Evolutionary conservation across 2,329 filamentous ascomycete genomes (phyloP).

Genomic region (Sarocladiaceae sp.): DNA sequence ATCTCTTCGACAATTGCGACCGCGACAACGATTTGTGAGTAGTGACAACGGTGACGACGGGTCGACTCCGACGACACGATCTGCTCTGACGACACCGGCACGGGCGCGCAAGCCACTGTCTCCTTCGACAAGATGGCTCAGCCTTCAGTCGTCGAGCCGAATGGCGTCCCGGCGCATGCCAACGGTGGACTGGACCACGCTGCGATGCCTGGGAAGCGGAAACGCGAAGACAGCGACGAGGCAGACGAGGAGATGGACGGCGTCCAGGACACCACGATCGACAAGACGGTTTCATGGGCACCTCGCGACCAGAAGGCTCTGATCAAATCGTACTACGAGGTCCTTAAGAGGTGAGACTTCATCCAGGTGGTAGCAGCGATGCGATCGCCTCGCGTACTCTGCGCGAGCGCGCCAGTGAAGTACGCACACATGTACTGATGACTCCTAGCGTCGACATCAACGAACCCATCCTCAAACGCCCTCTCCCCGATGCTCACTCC

Average conservation of each 20-base stretch:
- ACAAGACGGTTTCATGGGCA: slow-evolving; percentile 16
- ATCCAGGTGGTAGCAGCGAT: not conserved
- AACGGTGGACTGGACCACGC: slow-evolving; percentile 35
- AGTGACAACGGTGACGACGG: not conserved
- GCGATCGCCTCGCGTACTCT: slow-evolving; percentile 6
- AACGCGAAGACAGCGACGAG: slow-evolving; percentile 47
- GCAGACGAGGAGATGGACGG: slow-evolving; percentile 22
- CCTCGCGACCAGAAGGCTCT: slow-evolving; percentile 27
- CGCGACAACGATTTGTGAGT: no score
- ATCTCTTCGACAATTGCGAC: slow-evolving; percentile 1
- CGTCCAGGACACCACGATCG: slow-evolving; percentile 19
- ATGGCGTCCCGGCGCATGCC: slow-evolving; percentile 31
- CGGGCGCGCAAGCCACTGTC: not conserved
- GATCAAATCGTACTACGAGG: slow-evolving; percentile 30
- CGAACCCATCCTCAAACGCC: slow-evolving; percentile 49
- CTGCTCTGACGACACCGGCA: not conserved
- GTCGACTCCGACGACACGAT: not conserved
- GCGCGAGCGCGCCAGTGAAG: not conserved
- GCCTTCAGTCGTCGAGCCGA: slow-evolving; percentile 30
- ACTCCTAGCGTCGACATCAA: slow-evolving; percentile 44
- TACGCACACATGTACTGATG: slow-evolving; percentile 21
- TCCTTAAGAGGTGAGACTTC: slow-evolving; percentile 31
- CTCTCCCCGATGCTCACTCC: slow-evolving; percentile 36
- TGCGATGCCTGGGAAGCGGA: slow-evolving; percentile 44
- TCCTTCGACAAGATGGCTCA: slow-evolving; percentile 29